phyloP scores from a whole-genome alignment of 2,329 filamentous ascomycete species.

The Mycogone perniciosa region DNA sequence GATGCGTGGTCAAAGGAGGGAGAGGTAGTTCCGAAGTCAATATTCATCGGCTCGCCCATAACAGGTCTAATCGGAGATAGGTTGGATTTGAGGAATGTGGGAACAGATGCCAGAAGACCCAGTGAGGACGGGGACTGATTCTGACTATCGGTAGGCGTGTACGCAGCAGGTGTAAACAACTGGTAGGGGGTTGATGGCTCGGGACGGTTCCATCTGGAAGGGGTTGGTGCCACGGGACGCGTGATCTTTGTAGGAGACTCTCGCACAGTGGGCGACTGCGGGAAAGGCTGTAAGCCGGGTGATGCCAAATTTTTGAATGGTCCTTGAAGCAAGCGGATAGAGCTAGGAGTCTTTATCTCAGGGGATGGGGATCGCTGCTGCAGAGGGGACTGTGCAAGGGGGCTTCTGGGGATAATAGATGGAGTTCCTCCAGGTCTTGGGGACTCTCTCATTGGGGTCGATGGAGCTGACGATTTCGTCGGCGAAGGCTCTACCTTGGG shows the following conservation, averaged over 20 bases:
- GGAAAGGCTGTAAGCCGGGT: slow-evolving; percentile 16
- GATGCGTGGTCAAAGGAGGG: slow-evolving; percentile 22
- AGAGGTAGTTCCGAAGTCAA: slow-evolving; percentile 25
- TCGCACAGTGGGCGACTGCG: slow-evolving; percentile 8
- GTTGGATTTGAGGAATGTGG: slow-evolving; percentile 1
- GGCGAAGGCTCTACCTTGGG: slow-evolving; percentile 24
- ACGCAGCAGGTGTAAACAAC: slow-evolving; percentile 16
- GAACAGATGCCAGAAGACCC: slow-evolving; percentile 6
- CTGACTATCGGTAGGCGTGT: slow-evolving; percentile 10
- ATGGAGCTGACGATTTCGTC: slow-evolving; percentile 24
- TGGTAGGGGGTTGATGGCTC: slow-evolving; percentile 15
- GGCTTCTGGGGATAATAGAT: slow-evolving; percentile 5
- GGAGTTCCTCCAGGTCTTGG: background rate
- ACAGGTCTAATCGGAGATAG: slow-evolving; percentile 5
- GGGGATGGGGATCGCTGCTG: background rate
- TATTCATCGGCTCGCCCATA: slow-evolving; percentile 1
- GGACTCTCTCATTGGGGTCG: slow-evolving; percentile 20
- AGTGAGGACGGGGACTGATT: background rate
- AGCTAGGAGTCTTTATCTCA: slow-evolving; percentile 5
- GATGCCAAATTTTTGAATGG: slow-evolving; percentile 15
- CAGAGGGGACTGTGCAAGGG: slow-evolving; percentile 2
- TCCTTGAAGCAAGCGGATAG: background rate
- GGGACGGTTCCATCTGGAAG: slow-evolving; percentile 20
- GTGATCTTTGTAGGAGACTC: slow-evolving; percentile 18
- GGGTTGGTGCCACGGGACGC: slow-evolving; percentile 25